phyloP scores from a whole-genome alignment of 208 protist species.

The Angomonas deanei region DNA sequence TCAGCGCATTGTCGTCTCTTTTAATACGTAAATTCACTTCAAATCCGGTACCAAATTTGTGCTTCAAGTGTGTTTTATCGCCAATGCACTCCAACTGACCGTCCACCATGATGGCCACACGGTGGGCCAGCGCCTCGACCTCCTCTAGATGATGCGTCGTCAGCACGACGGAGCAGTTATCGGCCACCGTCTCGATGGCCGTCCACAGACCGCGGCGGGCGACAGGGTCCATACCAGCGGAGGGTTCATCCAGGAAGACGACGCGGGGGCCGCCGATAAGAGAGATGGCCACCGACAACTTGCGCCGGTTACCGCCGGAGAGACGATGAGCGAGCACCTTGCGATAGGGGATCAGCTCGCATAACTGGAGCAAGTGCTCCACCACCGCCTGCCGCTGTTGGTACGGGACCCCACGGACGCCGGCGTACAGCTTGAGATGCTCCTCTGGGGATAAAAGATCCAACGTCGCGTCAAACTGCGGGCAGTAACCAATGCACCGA shows the following conservation, averaged over 20 bases:
- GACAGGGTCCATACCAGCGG: constrained; percentile 84
- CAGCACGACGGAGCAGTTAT: constrained; percentile 73
- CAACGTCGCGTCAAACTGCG: constrained; percentile 90
- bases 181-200: constrained; percentile 49
- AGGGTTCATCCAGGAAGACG: constrained; percentile 86
- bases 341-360: constrained; percentile 32
- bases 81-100: constrained; percentile 85
- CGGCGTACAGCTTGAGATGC: constrained; percentile 82
- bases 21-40: constrained; percentile 45
- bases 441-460: constrained; percentile 86
- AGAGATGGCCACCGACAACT: constrained; percentile 72
- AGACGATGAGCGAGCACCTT: constrained; percentile 26
- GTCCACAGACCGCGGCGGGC: constrained; percentile 76
- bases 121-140: constrained; percentile 77
- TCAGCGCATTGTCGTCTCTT: constrained; percentile 3
- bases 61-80: constrained; percentile 75
- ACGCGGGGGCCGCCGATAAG: constrained; percentile 73
- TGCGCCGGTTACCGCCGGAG: constrained; percentile 82
- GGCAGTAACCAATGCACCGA: constrained; percentile 87
- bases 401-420: constrained; percentile 39
- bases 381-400: constrained; percentile 16
- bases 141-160: constrained; percentile 93
- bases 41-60: constrained; percentile 65
- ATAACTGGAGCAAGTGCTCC: constrained; percentile 25
- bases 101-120: constrained; percentile 87